Evolutionary conservation across 2,329 filamentous ascomycete species (phyloP), one percentile per base, ranked within the genome.

Genomic region (Hypoxylon sp.): DNA sequence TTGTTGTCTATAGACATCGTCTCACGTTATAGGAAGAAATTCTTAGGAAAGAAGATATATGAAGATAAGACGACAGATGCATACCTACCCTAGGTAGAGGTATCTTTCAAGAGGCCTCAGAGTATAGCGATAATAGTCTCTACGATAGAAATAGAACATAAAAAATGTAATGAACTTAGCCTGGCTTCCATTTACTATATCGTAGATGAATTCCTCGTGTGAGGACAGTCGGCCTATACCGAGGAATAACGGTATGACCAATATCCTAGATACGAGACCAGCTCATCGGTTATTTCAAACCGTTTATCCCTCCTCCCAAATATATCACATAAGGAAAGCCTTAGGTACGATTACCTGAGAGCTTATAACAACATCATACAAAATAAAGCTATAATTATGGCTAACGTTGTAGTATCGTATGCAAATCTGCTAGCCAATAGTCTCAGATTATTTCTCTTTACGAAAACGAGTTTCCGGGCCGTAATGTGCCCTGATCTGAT

Each of bases 371-470:
- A 54, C 2, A 46, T 44, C 55, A 58, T 42, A 47, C 53, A 19
- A 46, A 42, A 8, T 29, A 14, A 29, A 57, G 29, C 35, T 39
- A 3, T 19, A 9, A 6, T 10, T 42, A 53, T 58, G 46, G 24
- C 48, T 24, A 44, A 46, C 26, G 26, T 53, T 26, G 17, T 24
- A 42, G 44, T 39, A 48, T 26, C 53, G 26, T 19, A 22, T 22
- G 17, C 47, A 52, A n/a, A 29, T 44, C 14, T 14, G 10, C 46
- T 29, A 14, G 39, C 35, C 19, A 46, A 19, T 2, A 19, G 22
- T 35, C 31, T 46, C 35, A 44, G 13, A 48, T 17, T 10, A 58
- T 56, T 51, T 19, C 63, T 51, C 31, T 17, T 50, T 51, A 39
- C 42, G 51, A 51, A 6, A 53, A 17, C 26, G 31, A 52, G 19